These are phyloP conservation scores for Cordyceps javanica DNA, from an alignment of 2,329 filamentous ascomycete genomes.

Conservation along the genomic window DNA sequence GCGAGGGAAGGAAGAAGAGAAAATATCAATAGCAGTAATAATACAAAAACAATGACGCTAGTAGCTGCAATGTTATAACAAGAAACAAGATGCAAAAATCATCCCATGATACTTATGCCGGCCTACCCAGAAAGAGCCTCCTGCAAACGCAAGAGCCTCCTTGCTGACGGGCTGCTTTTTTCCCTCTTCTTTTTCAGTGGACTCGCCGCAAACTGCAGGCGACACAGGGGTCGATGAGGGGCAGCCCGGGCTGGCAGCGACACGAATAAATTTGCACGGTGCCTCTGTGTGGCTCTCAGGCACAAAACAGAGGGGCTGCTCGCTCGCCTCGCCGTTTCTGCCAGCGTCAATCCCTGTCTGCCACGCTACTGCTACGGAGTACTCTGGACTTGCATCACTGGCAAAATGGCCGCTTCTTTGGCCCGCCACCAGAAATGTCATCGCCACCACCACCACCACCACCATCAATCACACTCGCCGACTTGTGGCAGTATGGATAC, in stretches of 20 bases:
- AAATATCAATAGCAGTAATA: neutral
- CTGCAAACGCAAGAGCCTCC: neutral
- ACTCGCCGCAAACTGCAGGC: constrained; percentile 7
- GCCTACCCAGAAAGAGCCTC: neutral
- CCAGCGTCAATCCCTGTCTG: constrained; percentile 7
- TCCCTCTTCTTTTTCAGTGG: neutral
- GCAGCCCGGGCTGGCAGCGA: no score
- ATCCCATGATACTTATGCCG: no score
- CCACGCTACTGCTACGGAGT: neutral
- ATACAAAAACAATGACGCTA: neutral
- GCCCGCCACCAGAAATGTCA: no score
- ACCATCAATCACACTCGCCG: neutral
- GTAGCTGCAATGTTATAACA: no score
- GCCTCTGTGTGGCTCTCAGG: no score
- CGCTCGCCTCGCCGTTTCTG: no score
- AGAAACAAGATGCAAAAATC: neutral
- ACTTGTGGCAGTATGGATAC: no score
- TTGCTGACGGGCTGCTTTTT: neutral
- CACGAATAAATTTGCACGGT: no score
- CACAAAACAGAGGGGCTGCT: no score
- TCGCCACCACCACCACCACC: neutral
- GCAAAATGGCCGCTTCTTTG: no score
- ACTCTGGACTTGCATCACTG: neutral
- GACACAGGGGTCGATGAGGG: neutral
- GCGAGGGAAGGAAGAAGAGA: no score